Percentiles rank a stretch among this genome's conserved stretches.
Evolutionary conservation across 495 filamentous ascomycete genomes (phyloP).

Genomic region (Penicillium maclennaniae): DNA sequence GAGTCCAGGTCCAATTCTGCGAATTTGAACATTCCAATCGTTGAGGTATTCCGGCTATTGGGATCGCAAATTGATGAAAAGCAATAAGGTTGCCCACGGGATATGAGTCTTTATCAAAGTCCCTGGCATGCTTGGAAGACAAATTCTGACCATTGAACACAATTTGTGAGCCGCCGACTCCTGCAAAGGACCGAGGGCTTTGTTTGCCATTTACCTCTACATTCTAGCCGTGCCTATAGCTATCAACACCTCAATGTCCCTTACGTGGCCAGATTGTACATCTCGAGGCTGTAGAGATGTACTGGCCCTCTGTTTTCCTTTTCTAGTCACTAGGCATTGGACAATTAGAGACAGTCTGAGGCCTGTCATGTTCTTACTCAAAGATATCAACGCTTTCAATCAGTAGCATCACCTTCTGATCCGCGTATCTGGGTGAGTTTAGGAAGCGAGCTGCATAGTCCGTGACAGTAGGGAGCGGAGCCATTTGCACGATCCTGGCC

Average conservation of each 20-base stretch:
- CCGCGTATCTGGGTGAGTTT: constrained; percentile 8
- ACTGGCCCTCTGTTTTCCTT: constrained; percentile 9
- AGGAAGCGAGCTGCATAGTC: constrained; percentile 7
- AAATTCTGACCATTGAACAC: constrained; percentile 6
- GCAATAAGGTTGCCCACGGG: background rate
- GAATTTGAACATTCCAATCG: constrained; percentile 9
- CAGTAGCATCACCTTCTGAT: background rate
- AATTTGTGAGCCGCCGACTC: background rate
- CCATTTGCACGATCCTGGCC: background rate
- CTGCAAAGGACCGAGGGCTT: constrained; percentile 5
- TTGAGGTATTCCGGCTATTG: constrained; percentile 3
- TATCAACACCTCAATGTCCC: constrained; percentile 15
- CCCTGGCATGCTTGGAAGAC: constrained; percentile 16
- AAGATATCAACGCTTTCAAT: background rate
- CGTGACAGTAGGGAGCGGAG: background rate
- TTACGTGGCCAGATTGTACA: constrained; percentile 24
- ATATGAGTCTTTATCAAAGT: background rate
- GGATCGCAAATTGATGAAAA: background rate
- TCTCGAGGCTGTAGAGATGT: constrained; percentile 3
- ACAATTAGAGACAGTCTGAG: background rate
- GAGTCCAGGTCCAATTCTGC: background rate
- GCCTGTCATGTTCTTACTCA: background rate
- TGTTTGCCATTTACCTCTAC: constrained; percentile 16
- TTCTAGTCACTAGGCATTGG: background rate
- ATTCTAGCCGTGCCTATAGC: constrained; percentile 16